Conservation (phyloP, 495 filamentous ascomycete species). For the Apodospora peruviana region DNA sequence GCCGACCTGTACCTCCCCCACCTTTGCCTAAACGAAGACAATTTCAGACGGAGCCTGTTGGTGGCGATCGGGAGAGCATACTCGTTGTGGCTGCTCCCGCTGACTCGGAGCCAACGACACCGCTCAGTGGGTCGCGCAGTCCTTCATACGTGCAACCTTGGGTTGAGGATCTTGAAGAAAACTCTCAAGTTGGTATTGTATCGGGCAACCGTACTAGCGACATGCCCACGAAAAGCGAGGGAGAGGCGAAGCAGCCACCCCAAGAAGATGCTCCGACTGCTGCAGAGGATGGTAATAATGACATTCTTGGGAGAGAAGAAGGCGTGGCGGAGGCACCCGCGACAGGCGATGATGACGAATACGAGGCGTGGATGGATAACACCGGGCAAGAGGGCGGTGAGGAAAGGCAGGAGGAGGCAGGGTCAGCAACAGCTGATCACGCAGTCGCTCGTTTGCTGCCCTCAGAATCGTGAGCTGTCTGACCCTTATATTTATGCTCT, state of each 20-base stretch:
- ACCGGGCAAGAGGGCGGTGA: conserved; percentile 8
- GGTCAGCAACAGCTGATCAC: no score
- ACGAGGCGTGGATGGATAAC: conserved; percentile 31
- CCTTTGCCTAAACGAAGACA: conserved; percentile 30
- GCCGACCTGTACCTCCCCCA: conserved; percentile 40
- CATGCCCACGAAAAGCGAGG: neutral
- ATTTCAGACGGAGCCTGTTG: conserved; percentile 15
- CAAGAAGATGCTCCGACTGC: neutral
- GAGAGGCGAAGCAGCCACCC: neutral
- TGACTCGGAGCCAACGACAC: conserved; percentile 53
- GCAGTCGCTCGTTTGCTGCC: no score
- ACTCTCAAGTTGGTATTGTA: neutral
- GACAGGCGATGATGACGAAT: conserved; percentile 23
- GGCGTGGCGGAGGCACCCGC: no score
- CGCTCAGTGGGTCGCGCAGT: conserved; percentile 20
- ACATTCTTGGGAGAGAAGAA: no score
- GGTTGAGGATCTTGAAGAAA: conserved; percentile 34
- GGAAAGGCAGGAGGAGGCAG: neutral
- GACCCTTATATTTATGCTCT: no score
- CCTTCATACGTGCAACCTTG: conserved; percentile 36
- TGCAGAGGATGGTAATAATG: neutral
- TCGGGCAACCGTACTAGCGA: neutral
- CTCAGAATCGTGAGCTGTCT: no score
- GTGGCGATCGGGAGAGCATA: conserved; percentile 39
- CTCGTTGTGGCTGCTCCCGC: conserved; percentile 55